Base-by-base conservation (phyloP, 2,329 filamentous ascomycete genomes). In the Botryotinia convoluta region DNA sequence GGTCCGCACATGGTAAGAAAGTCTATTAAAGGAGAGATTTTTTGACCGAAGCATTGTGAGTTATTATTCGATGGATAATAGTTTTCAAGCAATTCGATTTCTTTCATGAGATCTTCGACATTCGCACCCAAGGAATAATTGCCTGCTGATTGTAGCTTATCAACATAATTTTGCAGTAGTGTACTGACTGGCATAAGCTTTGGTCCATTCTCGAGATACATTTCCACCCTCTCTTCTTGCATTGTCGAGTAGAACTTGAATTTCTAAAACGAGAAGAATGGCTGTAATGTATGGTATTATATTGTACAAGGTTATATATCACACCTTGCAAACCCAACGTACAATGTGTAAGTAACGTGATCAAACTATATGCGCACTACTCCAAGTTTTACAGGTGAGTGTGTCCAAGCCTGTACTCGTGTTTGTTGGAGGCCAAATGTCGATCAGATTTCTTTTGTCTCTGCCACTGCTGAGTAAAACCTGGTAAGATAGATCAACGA, bases 11-110 rank as follows among this genome's bases (percentile, higher is more conserved):
- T 42, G 29, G 63, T 69, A 26, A 72, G 54, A 18, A 72, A 72
- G 35, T 72, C 71, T 67, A 72, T 59, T 35, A 72, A 20, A 22
- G 71, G 63, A n/a, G 71, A 45, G 29, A 72, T 69, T 39, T 60
- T 69, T 29, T 42, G 62, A 60, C 51, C 26, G 35, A 64, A 35
- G 39, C 16, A 22, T 29, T 35, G 29, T 26, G 42, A 72, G 32
- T 32, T 32, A 57, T 54, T 20, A n/a, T 69, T 72, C 14, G 51
- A 68, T 51, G 71, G 45, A 72, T 72, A 69, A 26, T 42, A 37
- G 29, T 61, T 44, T 59, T 45, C 71, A 42, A 72, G 51, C 12
- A 48, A 26, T 72, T 72, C 64, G 26, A 72, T 35, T 60, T 72
- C 71, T 32, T 61, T 48, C 62, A 68, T 45, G 16, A 69, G 22